A percentile compares a stretch with the other conserved stretches of the same genome.
phyloP scores from a whole-genome alignment of 805 yeast genomes.

The Sugiyamaella americana region DNA sequence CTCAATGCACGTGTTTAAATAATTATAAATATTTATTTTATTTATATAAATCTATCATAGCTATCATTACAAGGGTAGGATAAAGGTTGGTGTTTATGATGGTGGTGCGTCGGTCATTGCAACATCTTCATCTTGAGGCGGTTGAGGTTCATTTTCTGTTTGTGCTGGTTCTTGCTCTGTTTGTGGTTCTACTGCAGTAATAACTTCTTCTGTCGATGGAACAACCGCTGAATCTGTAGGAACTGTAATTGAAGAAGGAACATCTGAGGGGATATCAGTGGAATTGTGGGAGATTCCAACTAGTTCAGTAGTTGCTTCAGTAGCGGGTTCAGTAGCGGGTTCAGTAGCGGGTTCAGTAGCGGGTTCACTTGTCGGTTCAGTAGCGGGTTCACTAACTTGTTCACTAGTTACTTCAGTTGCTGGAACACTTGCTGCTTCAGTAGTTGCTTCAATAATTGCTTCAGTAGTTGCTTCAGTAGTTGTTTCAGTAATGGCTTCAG shows the following conservation, averaged over 20 bases:
- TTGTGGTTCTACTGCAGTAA: not conserved
- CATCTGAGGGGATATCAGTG: not conserved
- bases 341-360: no score
- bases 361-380: not conserved
- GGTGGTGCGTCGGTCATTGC: not conserved
- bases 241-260: not conserved
- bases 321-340: no score
- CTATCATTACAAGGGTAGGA: no score
- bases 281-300: not conserved
- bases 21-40: no score
- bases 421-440: not conserved
- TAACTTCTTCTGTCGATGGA: not conserved
- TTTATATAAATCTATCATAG: no score
- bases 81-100: not conserved
- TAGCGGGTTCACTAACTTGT: not conserved
- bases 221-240: not conserved
- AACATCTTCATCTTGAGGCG: not conserved
- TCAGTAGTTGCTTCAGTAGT: slow-evolving; percentile 1
- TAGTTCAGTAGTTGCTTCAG: no score
- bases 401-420: slow-evolving; percentile 4
- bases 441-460: not conserved
- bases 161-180: no score
- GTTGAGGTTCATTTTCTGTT: no score
- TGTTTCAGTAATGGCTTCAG: not conserved
- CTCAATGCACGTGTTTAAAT: no score